phyloP scores from a whole-genome alignment of 2,329 filamentous ascomycete species.

The Calonectria henricotiae region DNA sequence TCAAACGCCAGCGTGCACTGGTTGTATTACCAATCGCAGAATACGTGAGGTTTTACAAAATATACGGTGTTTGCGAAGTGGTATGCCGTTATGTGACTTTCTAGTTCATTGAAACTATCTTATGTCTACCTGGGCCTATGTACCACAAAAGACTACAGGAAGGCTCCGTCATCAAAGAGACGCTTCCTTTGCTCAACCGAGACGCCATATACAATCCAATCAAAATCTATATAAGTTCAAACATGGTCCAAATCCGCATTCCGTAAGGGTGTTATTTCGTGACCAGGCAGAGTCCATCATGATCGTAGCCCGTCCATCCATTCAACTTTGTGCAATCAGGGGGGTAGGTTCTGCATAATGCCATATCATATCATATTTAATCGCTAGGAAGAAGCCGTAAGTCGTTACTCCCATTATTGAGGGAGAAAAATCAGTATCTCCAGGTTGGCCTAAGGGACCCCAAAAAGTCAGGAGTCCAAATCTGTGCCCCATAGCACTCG shows the following conservation, averaged over 20 bases:
- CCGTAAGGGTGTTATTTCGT: neutral
- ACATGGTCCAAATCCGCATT: neutral
- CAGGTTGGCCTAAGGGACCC: neutral
- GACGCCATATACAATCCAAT: conserved; percentile 26
- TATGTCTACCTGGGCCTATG: conserved; percentile 7
- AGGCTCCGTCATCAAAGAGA: neutral
- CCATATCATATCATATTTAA: neutral
- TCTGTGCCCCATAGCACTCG: neutral
- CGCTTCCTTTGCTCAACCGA: conserved; percentile 13
- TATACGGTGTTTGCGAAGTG: neutral
- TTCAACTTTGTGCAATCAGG: neutral
- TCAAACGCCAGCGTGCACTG: too few species aligned
- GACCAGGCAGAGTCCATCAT: conserved; percentile 2
- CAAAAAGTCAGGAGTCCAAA: neutral
- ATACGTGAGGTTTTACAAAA: neutral
- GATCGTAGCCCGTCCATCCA: conserved; percentile 5
- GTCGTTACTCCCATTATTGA: conserved; percentile 4
- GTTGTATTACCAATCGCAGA: neutral
- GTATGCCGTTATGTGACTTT: neutral
- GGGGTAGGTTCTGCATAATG: too few species aligned
- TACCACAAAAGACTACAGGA: conserved; percentile 20
- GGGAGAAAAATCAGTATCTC: neutral
- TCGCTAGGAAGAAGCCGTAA: conserved; percentile 9
- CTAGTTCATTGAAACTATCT: neutral
- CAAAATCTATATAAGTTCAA: conserved; percentile 7